Percentiles rank a stretch among this genome's conserved stretches.
phyloP scores from a whole-genome alignment of 2,329 filamentous ascomycete species.

The Fusarium sp. region DNA sequence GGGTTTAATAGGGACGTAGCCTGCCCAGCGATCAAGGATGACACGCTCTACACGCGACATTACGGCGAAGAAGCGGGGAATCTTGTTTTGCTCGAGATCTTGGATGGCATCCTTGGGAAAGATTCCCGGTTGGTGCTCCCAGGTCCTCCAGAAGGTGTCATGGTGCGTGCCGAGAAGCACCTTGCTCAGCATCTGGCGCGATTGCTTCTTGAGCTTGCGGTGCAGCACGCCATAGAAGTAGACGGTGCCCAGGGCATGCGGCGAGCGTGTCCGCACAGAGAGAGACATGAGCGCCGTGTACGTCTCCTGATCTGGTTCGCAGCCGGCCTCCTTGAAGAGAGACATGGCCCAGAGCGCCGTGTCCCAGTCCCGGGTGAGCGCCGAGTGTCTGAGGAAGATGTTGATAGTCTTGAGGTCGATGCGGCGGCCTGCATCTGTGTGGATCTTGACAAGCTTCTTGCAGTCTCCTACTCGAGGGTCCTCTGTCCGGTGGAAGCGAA shows the following conservation, averaged over 20 bases:
- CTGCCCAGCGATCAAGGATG: conserved; percentile 46
- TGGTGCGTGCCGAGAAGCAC: conserved; percentile 44
- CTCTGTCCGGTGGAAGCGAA: conserved; percentile 51
- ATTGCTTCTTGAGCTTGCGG: conserved; percentile 44
- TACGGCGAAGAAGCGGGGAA: conserved; percentile 32
- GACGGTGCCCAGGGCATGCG: conserved; percentile 46
- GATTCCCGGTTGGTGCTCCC: conserved; percentile 40
- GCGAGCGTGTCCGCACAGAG: conserved; percentile 48
- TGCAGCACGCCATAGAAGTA: conserved; percentile 50
- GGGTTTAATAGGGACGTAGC: conserved; percentile 44
- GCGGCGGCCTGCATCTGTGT: conserved; percentile 36
- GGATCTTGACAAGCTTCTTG: conserved; percentile 43
- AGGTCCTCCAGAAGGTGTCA: conserved; percentile 43
- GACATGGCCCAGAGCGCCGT: conserved; percentile 48
- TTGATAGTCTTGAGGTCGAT: conserved; percentile 53
- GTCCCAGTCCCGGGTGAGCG: conserved; percentile 45
- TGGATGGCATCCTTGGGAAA: conserved; percentile 45
- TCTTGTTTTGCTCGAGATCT: conserved; percentile 33
- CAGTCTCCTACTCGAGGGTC: conserved; percentile 43
- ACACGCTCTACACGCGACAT: conserved; percentile 47
- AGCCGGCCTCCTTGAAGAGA: conserved; percentile 31
- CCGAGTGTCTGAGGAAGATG: conserved; percentile 51
- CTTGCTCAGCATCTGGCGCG: conserved; percentile 41
- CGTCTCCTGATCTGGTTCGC: conserved; percentile 46
- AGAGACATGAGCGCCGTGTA: conserved; percentile 55